Evolutionary conservation across 345 rosid genomes (phyloP).

Genomic region (Citrus unshiu): DNA sequence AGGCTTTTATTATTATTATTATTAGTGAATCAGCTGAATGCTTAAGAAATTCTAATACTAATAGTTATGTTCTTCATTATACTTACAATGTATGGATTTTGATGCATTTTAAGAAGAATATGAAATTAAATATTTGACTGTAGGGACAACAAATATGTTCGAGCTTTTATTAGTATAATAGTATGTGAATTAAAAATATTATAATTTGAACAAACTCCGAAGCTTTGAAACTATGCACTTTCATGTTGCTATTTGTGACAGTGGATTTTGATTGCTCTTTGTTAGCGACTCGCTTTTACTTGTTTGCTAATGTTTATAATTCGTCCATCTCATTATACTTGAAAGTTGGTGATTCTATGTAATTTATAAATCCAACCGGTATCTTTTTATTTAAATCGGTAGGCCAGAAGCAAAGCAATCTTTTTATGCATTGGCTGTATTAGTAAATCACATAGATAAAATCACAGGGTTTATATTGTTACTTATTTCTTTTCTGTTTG

Average conservation of each 20-base stretch:
- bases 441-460: background rate
- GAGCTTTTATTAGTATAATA: background rate
- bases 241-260: background rate
- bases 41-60: background rate
- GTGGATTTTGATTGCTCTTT: too few relatives aligned
- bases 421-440: background rate
- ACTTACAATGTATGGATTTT: background rate
- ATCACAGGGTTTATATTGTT: background rate
- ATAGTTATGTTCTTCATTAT: background rate
- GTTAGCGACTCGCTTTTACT: background rate
- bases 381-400: background rate
- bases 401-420: background rate
- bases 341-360: background rate
- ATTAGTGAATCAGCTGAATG: background rate
- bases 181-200: background rate
- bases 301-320: background rate
- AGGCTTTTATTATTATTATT: background rate
- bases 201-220: background rate
- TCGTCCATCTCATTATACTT: background rate
- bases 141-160: too few relatives aligned
- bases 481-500: slow-evolving; percentile 13
- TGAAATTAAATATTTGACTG: background rate
- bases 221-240: background rate
- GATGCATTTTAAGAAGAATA: background rate
- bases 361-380: background rate